Conservation (phyloP, 2,329 filamentous ascomycete species). For the Nannizziopsis barbatae region DNA sequence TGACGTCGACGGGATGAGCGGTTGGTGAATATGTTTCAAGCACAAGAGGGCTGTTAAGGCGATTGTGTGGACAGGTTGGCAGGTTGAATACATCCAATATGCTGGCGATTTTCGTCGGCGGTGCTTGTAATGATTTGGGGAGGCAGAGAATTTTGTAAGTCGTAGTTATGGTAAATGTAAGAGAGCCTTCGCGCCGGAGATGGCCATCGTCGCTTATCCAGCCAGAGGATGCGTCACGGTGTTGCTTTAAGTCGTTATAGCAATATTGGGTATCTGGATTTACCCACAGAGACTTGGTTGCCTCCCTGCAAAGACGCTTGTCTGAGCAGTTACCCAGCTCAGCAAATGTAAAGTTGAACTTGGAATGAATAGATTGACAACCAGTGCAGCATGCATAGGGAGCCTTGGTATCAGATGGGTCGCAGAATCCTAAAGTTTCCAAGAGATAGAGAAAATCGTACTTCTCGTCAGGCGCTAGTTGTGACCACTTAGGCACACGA, state of each 20-base stretch:
- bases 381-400: conserved; percentile 13
- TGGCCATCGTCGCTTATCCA: neutral
- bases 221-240: neutral
- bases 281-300: conserved; percentile 9
- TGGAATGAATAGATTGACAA: conserved; percentile 7
- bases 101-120: conserved; percentile 7
- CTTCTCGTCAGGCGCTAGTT: neutral
- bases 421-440: conserved; percentile 2
- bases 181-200: neutral
- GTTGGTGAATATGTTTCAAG: conserved; percentile 2
- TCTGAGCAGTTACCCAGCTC: neutral
- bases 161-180: conserved; percentile 1
- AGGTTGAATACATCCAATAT: conserved; percentile 12
- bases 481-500: conserved; percentile 1
- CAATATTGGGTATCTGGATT: conserved; percentile 8
- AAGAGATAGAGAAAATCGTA: conserved; percentile 8
- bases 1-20: neutral
- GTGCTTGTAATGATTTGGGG: conserved; percentile 6
- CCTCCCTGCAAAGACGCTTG: conserved; percentile 5
- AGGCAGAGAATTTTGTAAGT: conserved; percentile 11
- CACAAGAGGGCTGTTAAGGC: conserved; percentile 9
- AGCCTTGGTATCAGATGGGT: neutral
- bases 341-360: neutral
- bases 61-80: conserved; percentile 12
- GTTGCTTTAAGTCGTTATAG: conserved; percentile 4